These are phyloP conservation scores for Xylogone sp. DNA, from an alignment of 2,329 filamentous ascomycete species.

Conservation along the genomic window DNA sequence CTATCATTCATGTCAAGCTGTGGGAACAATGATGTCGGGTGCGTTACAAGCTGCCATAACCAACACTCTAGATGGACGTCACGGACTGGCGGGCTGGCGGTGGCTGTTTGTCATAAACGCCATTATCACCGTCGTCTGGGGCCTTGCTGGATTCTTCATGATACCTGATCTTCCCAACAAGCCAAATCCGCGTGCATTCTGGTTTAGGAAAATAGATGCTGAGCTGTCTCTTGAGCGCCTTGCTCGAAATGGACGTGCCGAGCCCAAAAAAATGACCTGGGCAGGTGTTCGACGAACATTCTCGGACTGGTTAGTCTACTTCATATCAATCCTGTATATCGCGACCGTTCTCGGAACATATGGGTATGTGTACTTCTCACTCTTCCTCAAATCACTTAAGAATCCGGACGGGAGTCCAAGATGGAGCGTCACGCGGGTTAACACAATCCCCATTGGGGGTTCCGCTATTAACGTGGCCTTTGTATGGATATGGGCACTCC, in stretches of 20 bases:
- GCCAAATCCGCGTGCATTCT: constrained; percentile 36
- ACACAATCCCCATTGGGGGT: constrained; percentile 45
- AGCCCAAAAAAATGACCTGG: constrained; percentile 42
- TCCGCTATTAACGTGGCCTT: constrained; percentile 45
- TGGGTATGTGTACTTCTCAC: constrained; percentile 42
- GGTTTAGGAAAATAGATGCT: constrained; percentile 40
- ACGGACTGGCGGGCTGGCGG: constrained; percentile 26
- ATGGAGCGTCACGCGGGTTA: constrained; percentile 42
- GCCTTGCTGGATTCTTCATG: constrained; percentile 20
- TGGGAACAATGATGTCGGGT: constrained; percentile 16
- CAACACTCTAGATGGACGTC: constrained; percentile 21
- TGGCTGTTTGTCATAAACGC: constrained; percentile 43
- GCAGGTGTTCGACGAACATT: constrained; percentile 39
- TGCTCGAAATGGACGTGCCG: constrained; percentile 38
- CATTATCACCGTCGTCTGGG: constrained; percentile 26
- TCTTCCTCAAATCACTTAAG: constrained; percentile 38
- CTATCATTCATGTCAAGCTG: constrained; percentile 12
- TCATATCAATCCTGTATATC: constrained; percentile 41
- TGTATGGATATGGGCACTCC: constrained; percentile 50
- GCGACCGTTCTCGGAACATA: constrained; percentile 42
- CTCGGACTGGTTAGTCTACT: constrained; percentile 40
- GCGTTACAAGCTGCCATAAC: constrained; percentile 22
- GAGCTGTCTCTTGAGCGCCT: constrained; percentile 40
- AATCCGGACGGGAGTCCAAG: constrained; percentile 36
- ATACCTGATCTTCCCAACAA: constrained; percentile 14